Evolutionary conservation across 768 basidiomycete genomes (phyloP).

Genomic region (Lyophyllum atratum): DNA sequence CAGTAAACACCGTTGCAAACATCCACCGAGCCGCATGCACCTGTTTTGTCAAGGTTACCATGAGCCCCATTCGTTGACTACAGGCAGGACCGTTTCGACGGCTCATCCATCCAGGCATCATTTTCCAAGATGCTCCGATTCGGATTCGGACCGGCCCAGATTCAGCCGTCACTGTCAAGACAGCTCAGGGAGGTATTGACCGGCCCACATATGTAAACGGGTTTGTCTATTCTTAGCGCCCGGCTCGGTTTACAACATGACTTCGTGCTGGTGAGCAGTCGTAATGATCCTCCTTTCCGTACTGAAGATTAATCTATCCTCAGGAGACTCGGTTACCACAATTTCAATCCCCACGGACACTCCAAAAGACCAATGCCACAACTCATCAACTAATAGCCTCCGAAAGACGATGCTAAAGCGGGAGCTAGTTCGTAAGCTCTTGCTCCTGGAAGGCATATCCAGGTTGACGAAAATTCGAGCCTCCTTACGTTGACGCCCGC

Average conservation of each 20-base stretch:
- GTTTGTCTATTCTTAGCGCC: neutral
- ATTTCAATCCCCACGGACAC: neutral
- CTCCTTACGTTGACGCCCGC: neutral
- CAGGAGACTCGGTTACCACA: neutral
- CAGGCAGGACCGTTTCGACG: constrained; percentile 1
- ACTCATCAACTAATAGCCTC: neutral
- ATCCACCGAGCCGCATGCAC: constrained; percentile 1
- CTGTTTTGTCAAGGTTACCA: constrained; percentile 5
- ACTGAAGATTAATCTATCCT: neutral
- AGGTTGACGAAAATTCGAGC: neutral
- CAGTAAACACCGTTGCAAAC: neutral
- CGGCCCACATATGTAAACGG: neutral
- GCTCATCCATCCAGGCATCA: too few relatives aligned
- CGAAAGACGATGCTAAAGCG: neutral
- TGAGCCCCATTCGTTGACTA: constrained; percentile 5
- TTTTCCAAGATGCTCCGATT: neutral
- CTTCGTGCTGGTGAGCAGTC: neutral
- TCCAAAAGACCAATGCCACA: neutral
- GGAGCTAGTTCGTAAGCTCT: neutral
- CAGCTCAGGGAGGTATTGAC: neutral
- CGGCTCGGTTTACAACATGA: neutral
- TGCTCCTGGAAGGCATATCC: neutral
- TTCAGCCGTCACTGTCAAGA: neutral
- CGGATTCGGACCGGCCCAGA: neutral
- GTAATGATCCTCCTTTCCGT: neutral